phyloP scores from a whole-genome alignment of 2,329 filamentous ascomycete genomes.

The Calonectria fujianensis region DNA sequence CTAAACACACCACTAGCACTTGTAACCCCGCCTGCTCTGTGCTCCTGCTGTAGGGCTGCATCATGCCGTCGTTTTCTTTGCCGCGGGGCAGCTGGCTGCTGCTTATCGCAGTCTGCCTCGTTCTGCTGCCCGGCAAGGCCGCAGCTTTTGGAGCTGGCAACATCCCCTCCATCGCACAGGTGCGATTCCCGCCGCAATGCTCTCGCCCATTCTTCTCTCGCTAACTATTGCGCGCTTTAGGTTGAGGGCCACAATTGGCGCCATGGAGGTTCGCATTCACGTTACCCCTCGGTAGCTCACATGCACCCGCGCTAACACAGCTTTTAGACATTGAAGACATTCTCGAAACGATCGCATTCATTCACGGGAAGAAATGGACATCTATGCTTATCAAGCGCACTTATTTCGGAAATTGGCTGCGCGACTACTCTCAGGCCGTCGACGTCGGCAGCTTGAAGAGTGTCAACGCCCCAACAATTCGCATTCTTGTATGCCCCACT shows the following conservation, averaged over 20 bases:
- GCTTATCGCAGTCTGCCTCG: constrained; percentile 68
- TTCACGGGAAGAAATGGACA: constrained; percentile 90
- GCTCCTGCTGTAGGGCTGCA: constrained; percentile 51
- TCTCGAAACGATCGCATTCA: constrained; percentile 84
- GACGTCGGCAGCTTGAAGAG: constrained; percentile 88
- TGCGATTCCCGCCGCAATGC: constrained; percentile 44
- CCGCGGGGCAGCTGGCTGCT: constrained; percentile 72
- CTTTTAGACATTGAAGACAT: constrained; percentile 84
- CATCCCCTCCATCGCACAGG: constrained; percentile 78
- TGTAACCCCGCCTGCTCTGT: constrained; percentile 44
- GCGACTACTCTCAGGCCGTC: constrained; percentile 89
- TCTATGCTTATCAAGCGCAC: constrained; percentile 85
- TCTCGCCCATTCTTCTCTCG: neutral
- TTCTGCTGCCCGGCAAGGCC: constrained; percentile 74
- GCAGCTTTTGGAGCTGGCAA: constrained; percentile 82
- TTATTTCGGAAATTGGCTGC: constrained; percentile 91
- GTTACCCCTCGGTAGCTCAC: constrained; percentile 33
- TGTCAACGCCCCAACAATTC: constrained; percentile 85
- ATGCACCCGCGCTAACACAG: constrained; percentile 35
- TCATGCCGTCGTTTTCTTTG: constrained; percentile 69
- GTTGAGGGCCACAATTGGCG: constrained; percentile 82
- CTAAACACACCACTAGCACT: constrained; percentile 4
- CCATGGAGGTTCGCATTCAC: constrained; percentile 73
- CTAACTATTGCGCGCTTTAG: constrained; percentile 61
- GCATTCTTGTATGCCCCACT: constrained; percentile 75